These are phyloP conservation scores for Fonsecaea nubica DNA, from an alignment of 2,329 filamentous ascomycete species.

Conservation along the genomic window DNA sequence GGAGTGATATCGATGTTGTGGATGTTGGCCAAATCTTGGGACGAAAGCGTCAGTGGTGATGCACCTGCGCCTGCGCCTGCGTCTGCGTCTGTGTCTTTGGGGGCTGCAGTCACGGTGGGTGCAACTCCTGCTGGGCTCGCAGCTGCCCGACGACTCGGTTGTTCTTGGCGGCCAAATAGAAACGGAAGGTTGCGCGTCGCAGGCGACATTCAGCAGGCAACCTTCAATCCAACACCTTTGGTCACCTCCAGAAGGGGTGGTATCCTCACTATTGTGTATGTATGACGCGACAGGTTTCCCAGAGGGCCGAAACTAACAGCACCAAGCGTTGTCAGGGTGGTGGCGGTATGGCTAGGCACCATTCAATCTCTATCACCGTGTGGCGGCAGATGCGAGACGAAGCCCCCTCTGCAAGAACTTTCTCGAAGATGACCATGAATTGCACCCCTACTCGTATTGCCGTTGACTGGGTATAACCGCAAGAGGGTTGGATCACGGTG, in stretches of 20 bases:
- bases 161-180: conserved; percentile 34
- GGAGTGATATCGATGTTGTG: conserved; percentile 29
- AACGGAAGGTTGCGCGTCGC: conserved; percentile 27
- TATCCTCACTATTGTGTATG: neutral
- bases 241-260: neutral
- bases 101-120: conserved; percentile 2
- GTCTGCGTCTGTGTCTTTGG: conserved; percentile 14
- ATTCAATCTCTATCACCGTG: conserved; percentile 4
- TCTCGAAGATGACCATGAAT: conserved; percentile 1
- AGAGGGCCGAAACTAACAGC: neutral
- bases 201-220: conserved; percentile 24
- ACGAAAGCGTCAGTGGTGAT: conserved; percentile 14
- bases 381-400: neutral
- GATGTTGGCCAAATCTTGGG: conserved; percentile 33
- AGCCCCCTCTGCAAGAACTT: neutral
- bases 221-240: conserved; percentile 15
- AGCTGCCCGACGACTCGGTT: conserved; percentile 11
- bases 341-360: conserved; percentile 15
- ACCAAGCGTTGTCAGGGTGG: neutral
- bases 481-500: neutral
- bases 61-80: conserved; percentile 20
- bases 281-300: neutral
- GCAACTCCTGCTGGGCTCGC: neutral
- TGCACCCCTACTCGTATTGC: neutral
- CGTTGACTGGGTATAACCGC: neutral